Evolutionary conservation across 805 yeast species (phyloP), one percentile per base, ranked within the genome.

Genomic region (Blastobotrys attinorum): DNA sequence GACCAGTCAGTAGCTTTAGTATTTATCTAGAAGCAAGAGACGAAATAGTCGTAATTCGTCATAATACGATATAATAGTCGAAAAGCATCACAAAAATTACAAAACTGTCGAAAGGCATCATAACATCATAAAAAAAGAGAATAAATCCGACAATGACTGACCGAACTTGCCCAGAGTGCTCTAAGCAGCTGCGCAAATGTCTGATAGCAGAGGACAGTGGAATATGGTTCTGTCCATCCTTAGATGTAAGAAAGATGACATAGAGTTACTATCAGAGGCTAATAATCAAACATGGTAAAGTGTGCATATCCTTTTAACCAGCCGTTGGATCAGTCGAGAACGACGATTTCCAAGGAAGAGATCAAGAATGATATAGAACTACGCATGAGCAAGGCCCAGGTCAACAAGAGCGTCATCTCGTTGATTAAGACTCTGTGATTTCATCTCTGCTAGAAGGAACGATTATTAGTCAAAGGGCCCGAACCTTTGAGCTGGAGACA

Each of bases 301-400:
- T 48, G 51, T 34, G 21, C 41, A 15, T 48, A 47, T 36, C 51
- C 51, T 3, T 46, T 48, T 27, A 37, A 43, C 37, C 23, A 40
- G 15, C 29, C 39, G 3, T 31, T 38, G 7, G 39, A 37, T 8
- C 8, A 18, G 11, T 15, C 20, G 17, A 17, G 15, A 10, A 21
- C 25, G n/a, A 10, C 18, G 16, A 18, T 35, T 3, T 15, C 32
- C 22, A 42, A 45, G 16, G 43, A 47, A 18, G 38, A 40, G 21
- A 40, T 40, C 33, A 40, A 20, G 4, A 35, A 34, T 11, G 35
- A 27, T 17, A 44, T 47, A 3, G 45, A 37, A 2, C 22, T 29
- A 15, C 18, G 51, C 22, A 48, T 48, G 51, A 37, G 43, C 21
- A 21, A 38, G 40, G 40, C 40, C 31, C 15, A 42, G 17, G 44